Conservation (phyloP, 768 basidiomycete genomes). For the Dacryopinax primogenitus region DNA sequence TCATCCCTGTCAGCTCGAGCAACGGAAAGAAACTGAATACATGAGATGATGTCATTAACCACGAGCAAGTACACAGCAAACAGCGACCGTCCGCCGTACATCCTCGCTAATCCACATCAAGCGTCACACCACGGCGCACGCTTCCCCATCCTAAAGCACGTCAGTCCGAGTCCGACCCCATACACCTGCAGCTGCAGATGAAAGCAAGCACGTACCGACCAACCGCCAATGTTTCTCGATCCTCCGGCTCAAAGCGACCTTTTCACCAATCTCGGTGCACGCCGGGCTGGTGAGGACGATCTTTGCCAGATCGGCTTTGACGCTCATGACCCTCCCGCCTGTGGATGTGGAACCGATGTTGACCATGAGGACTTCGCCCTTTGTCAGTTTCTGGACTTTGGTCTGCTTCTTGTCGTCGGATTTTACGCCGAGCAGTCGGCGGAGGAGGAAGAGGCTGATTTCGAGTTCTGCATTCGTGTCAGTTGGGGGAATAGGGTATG, state of each 20-base stretch:
- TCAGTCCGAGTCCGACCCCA: background rate
- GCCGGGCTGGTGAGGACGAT: constrained; percentile 88
- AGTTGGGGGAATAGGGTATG: constrained; percentile 2
- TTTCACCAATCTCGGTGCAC: constrained; percentile 93
- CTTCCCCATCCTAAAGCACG: constrained; percentile 50
- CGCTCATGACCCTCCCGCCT: constrained; percentile 84
- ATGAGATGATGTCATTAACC: constrained; percentile 8
- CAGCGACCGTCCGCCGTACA: background rate
- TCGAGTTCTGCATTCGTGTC: constrained; percentile 51
- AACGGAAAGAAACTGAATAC: too few species aligned
- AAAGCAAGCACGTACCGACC: constrained; percentile 60
- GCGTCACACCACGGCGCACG: constrained; percentile 69
- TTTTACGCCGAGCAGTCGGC: constrained; percentile 92
- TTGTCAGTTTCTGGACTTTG: constrained; percentile 77
- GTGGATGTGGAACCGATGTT: constrained; percentile 98
- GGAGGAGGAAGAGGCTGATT: constrained; percentile 86
- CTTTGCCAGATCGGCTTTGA: constrained; percentile 90
- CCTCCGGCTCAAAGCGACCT: constrained; percentile 85
- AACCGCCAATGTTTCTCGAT: constrained; percentile 99
- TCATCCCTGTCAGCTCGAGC: too few species aligned
- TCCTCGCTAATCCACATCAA: constrained; percentile 34
- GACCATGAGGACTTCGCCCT: constrained; percentile 86
- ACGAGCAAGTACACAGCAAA: constrained; percentile 6
- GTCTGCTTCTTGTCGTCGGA: constrained; percentile 99
- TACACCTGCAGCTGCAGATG: background rate